Evolutionary conservation across 768 basidiomycete genomes (phyloP).

Genomic region (Russula dissimulans): DNA sequence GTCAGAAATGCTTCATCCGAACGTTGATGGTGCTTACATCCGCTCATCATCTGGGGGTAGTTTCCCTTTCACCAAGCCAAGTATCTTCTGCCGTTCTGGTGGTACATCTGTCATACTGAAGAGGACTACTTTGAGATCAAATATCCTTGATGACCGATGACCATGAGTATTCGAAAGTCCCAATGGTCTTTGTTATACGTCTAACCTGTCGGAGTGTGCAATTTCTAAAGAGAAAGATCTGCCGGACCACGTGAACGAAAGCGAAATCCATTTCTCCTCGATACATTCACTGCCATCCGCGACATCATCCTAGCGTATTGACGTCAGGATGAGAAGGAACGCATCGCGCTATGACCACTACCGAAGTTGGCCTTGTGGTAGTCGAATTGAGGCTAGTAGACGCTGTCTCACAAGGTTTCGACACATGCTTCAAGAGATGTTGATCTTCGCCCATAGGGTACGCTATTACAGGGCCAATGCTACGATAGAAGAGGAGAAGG

Average conservation of each 20-base stretch:
- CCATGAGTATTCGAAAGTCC: background rate
- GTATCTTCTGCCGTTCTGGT: conserved; percentile 77
- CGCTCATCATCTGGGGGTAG: conserved; percentile 64
- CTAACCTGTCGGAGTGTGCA: conserved; percentile 70
- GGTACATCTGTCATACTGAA: conserved; percentile 69
- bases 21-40: conserved; percentile 34
- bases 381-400: background rate
- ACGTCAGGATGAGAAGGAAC: background rate
- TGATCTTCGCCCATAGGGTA: background rate
- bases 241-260: conserved; percentile 67
- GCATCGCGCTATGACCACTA: background rate
- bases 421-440: background rate
- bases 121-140: conserved; percentile 65
- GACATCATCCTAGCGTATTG: background rate
- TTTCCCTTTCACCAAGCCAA: conserved; percentile 79
- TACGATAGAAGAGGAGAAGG: background rate
- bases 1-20: background rate
- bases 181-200: background rate
- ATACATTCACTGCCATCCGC: background rate
- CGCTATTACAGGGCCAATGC: too few species aligned
- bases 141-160: conserved; percentile 42
- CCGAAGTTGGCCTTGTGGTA: background rate
- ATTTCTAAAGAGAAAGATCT: conserved; percentile 56
- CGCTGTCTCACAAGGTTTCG: background rate
- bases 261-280: conserved; percentile 42